These are phyloP conservation scores for Pythium dissotocum DNA, from an alignment of 352 stramenopile species.

Conservation along the genomic window DNA sequence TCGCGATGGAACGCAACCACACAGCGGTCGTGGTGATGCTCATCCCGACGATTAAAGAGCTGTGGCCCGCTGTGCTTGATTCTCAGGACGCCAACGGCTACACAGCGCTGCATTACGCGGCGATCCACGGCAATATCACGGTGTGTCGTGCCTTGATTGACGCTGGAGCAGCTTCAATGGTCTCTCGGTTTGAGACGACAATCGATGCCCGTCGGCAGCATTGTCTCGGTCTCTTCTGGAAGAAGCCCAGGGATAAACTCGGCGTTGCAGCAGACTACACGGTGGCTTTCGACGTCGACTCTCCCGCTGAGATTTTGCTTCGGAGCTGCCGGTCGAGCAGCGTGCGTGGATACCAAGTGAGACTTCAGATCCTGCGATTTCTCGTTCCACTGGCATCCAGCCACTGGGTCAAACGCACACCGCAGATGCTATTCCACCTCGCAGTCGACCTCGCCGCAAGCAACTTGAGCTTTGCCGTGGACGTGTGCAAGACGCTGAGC, in stretches of 20 bases:
- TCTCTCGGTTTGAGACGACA: slow-evolving; percentile 35
- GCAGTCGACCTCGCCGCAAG: slow-evolving; percentile 39
- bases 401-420: slow-evolving; percentile 28
- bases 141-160: slow-evolving; percentile 37
- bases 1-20: slow-evolving; percentile 43
- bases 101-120: slow-evolving; percentile 60
- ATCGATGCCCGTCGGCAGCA: slow-evolving; percentile 21
- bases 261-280: not conserved
- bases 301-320: slow-evolving; percentile 32
- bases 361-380: slow-evolving; percentile 24
- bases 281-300: slow-evolving; percentile 29
- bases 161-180: slow-evolving; percentile 28
- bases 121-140: slow-evolving; percentile 32
- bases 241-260: slow-evolving; percentile 15
- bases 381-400: slow-evolving; percentile 3
- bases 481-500: slow-evolving; percentile 47
- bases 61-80: slow-evolving; percentile 28
- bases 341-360: slow-evolving; percentile 6
- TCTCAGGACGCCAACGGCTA: slow-evolving; percentile 53
- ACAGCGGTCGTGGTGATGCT: slow-evolving; percentile 35
- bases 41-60: slow-evolving; percentile 29
- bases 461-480: slow-evolving; percentile 55
- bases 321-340: slow-evolving; percentile 18
- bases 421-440: slow-evolving; percentile 47
- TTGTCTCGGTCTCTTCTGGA: slow-evolving; percentile 39